These are phyloP conservation scores for Schoenoplectus triqueter DNA, from an alignment of 202 grass and related monocot genomes.

Conservation along the genomic window DNA sequence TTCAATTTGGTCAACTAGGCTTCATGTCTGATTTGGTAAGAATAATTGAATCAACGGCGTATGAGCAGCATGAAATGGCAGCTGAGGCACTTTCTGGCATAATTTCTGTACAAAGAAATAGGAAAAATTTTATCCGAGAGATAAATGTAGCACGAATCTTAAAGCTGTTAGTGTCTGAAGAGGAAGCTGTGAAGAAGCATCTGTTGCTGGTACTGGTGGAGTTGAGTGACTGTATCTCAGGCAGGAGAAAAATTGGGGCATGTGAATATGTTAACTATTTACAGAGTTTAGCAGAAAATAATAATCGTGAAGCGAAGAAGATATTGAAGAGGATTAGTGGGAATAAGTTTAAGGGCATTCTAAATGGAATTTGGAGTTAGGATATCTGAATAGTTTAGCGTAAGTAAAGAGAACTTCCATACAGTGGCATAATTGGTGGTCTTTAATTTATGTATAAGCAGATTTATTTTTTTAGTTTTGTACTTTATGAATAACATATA, in stretches of 20 bases:
- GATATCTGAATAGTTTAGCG: slow-evolving; percentile 24
- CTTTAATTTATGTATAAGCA: not conserved
- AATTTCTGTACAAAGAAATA: slow-evolving; percentile 70
- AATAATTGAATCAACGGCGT: slow-evolving; percentile 49
- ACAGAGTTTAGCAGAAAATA: slow-evolving; percentile 66
- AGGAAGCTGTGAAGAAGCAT: slow-evolving; percentile 71
- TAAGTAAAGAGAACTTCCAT: slow-evolving; percentile 27
- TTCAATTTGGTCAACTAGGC: slow-evolving; percentile 70
- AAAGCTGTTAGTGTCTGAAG: slow-evolving; percentile 56
- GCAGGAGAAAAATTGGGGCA: slow-evolving; percentile 72
- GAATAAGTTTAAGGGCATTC: slow-evolving; percentile 70
- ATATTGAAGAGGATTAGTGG: slow-evolving; percentile 82
- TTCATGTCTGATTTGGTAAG: slow-evolving; percentile 85
- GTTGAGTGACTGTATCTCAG: slow-evolving; percentile 60
- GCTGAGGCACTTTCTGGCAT: slow-evolving; percentile 71
- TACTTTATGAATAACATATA: not conserved
- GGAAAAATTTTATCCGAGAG: slow-evolving; percentile 68
- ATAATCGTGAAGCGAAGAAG: slow-evolving; percentile 75
- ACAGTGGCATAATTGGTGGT: not conserved
- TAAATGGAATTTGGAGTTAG: slow-evolving; percentile 86
- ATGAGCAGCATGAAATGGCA: slow-evolving; percentile 61
- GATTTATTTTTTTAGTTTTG: not conserved
- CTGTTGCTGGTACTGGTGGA: slow-evolving; percentile 69
- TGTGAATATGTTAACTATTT: slow-evolving; percentile 74
- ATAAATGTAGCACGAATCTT: slow-evolving; percentile 56